Percentiles rank a stretch among this genome's conserved stretches.
Evolutionary conservation across 805 yeast genomes (phyloP).

Genomic region (Suhomyces sp.): DNA sequence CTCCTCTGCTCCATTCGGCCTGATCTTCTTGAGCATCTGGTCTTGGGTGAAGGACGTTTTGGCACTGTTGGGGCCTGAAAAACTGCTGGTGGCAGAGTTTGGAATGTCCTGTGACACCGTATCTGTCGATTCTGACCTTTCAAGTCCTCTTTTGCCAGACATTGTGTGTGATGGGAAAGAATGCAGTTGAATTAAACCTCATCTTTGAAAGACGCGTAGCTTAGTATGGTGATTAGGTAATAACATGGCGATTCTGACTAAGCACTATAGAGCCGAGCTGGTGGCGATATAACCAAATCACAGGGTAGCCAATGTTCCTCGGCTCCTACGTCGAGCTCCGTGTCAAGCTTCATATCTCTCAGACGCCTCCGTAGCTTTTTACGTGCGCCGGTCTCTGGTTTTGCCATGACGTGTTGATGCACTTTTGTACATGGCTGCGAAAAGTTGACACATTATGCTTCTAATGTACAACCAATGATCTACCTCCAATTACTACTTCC

Average conservation of each 20-base stretch:
- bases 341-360: too few relatives aligned
- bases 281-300: too few relatives aligned
- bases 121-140: background rate
- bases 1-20: constrained; percentile 31
- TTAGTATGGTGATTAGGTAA: background rate
- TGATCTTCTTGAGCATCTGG: constrained; percentile 31
- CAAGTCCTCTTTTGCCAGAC: background rate
- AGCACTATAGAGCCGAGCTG: too few relatives aligned
- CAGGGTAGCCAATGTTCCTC: too few relatives aligned
- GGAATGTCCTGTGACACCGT: background rate
- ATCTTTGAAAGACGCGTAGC: background rate
- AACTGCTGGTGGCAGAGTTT: constrained; percentile 5
- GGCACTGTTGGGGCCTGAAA: constrained; percentile 12
- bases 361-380: too few relatives aligned
- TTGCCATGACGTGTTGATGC: too few relatives aligned
- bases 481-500: too few relatives aligned
- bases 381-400: too few relatives aligned
- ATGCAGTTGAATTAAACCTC: background rate
- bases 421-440: too few relatives aligned
- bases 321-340: too few relatives aligned
- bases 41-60: constrained; percentile 26
- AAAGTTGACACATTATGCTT: too few relatives aligned
- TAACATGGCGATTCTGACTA: background rate
- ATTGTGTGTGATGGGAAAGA: background rate
- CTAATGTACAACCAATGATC: too few relatives aligned